Evolutionary conservation across 192 early-diverging fungal species (phyloP).

Genomic region (Umbelopsis vinacea): DNA sequence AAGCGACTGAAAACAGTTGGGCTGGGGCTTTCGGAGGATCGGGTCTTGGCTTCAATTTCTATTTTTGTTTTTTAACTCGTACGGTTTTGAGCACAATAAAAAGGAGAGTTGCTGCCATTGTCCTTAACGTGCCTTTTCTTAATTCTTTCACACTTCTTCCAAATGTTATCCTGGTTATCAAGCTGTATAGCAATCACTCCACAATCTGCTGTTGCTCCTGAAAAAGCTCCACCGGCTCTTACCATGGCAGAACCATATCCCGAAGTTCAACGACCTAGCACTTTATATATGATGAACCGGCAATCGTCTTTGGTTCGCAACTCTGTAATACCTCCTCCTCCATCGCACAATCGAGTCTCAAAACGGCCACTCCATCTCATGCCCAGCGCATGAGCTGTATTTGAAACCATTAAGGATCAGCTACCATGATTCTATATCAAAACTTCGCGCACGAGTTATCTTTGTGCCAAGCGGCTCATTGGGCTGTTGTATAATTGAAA

Average conservation of each 20-base stretch:
- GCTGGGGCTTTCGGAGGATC: too few relatives aligned
- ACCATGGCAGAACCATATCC: slow-evolving; percentile 8
- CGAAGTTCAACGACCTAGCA: slow-evolving; percentile 1
- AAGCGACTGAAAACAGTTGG: too few relatives aligned
- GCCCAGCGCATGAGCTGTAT: neutral
- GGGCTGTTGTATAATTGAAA: too few relatives aligned
- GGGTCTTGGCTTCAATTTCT: neutral
- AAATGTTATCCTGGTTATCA: slow-evolving; percentile 17
- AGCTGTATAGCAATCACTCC: slow-evolving; percentile 3
- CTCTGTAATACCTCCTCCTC: slow-evolving; percentile 2
- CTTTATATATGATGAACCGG: slow-evolving; percentile 1
- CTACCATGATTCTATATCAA: neutral
- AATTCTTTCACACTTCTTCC: neutral
- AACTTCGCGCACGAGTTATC: neutral
- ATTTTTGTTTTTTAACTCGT: neutral
- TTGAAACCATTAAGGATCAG: neutral
- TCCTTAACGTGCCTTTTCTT: neutral
- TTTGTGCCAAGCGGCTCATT: neutral
- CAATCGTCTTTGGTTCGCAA: slow-evolving; percentile 1
- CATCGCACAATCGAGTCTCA: slow-evolving; percentile 3
- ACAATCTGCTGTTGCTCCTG: slow-evolving; percentile 1
- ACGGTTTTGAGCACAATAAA: neutral
- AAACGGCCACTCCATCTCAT: slow-evolving; percentile 6
- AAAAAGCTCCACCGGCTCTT: neutral
- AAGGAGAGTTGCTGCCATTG: neutral